A percentile compares a stretch with the other conserved stretches of the same genome.
Evolutionary conservation across 257 asterid genomes (phyloP).

Genomic region (Capsicum chinense): DNA sequence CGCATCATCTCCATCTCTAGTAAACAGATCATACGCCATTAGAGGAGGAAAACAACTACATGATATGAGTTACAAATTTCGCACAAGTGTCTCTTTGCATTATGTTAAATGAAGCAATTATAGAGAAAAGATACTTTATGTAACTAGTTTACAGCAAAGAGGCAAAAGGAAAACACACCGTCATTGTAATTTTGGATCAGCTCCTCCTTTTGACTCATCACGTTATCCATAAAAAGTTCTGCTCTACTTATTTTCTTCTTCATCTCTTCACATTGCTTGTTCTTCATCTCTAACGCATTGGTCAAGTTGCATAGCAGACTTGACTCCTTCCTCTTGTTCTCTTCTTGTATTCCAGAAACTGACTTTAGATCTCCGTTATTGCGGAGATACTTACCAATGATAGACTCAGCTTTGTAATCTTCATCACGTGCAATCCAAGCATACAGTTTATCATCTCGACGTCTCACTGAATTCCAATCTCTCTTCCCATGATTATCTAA

Average conservation of each 20-base stretch:
- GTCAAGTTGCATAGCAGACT: conserved; percentile 50
- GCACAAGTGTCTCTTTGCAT: neutral
- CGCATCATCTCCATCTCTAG: conserved; percentile 37
- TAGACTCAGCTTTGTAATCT: conserved; percentile 50
- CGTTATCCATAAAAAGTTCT: conserved; percentile 24
- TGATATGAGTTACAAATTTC: neutral
- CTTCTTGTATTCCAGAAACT: conserved; percentile 51
- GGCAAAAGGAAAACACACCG: conserved; percentile 32
- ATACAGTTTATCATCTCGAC: conserved; percentile 31
- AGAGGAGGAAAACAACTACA: conserved; percentile 7
- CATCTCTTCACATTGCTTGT: conserved; percentile 48
- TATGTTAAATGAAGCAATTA: conserved; percentile 7
- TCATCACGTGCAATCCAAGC: conserved; percentile 70
- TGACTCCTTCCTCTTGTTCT: conserved; percentile 51
- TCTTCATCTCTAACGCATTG: conserved; percentile 47
- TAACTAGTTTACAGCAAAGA: neutral
- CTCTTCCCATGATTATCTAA: conserved; percentile 50
- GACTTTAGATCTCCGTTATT: conserved; percentile 75
- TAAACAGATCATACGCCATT: neutral
- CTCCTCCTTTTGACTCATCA: conserved; percentile 34
- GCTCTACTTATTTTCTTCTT: conserved; percentile 33
- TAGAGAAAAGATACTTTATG: neutral
- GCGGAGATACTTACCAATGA: conserved; percentile 56
- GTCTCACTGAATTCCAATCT: conserved; percentile 34
- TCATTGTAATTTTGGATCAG: conserved; percentile 24